phyloP scores from a whole-genome alignment of 1,284 basidiomycete genomes.

The Melampsora larici-populina region DNA sequence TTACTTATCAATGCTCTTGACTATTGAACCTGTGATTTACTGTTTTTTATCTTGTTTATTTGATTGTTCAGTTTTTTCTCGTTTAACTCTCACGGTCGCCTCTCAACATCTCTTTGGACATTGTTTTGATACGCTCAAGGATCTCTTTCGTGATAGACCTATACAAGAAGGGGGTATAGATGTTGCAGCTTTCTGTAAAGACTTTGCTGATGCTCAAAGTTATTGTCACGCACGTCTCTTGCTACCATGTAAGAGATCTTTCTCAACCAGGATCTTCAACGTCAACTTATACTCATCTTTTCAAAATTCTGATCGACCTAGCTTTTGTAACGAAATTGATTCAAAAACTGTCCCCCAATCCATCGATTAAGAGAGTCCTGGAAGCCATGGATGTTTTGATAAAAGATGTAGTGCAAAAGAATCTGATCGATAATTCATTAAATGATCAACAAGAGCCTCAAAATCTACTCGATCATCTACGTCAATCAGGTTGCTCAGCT shows the following conservation, averaged over 20 bases:
- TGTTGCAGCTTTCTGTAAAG: conserved; percentile 20
- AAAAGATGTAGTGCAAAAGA: background rate
- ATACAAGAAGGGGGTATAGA: background rate
- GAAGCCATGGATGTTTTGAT: conserved; percentile 22
- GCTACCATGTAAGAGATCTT: background rate
- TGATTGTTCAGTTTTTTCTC: conserved; percentile 61
- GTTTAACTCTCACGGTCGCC: conserved; percentile 68
- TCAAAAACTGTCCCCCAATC: background rate
- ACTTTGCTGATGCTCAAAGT: conserved; percentile 26
- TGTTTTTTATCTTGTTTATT: background rate
- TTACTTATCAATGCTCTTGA: background rate
- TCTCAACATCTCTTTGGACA: conserved; percentile 60
- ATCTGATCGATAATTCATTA: background rate
- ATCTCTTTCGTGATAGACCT: conserved; percentile 15
- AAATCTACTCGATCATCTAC: conserved; percentile 36
- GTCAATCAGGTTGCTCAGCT: conserved; percentile 26
- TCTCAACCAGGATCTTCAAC: no score
- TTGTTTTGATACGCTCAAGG: conserved; percentile 35
- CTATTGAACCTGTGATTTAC: background rate
- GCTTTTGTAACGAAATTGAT: conserved; percentile 3
- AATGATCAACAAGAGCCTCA: conserved; percentile 2
- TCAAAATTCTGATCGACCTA: background rate
- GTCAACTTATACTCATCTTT: no score
- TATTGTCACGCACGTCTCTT: background rate
- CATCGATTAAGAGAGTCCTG: conserved; percentile 14